phyloP scores from a whole-genome alignment of 768 basidiomycete genomes.

The Leccinum obscurum region DNA sequence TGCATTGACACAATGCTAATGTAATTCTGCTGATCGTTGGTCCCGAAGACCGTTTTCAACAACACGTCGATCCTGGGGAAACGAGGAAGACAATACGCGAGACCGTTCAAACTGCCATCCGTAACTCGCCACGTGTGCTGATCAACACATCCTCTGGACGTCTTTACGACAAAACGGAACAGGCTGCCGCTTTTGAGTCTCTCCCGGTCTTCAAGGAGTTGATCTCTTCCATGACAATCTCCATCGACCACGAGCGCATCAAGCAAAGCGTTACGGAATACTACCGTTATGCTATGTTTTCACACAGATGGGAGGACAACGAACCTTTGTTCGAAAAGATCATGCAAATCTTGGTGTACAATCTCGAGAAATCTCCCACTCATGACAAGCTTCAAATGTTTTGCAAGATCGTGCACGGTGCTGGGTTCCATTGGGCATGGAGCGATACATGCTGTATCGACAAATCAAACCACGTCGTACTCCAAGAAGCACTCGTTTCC shows the following conservation, averaged over 20 bases:
- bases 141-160: background rate
- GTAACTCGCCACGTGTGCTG: background rate
- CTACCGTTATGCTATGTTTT: background rate
- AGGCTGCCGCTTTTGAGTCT: background rate
- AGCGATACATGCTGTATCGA: background rate
- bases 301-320: background rate
- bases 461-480: background rate
- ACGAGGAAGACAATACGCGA: background rate
- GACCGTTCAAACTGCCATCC: background rate
- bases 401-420: background rate
- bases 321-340: background rate
- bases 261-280: background rate
- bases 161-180: background rate
- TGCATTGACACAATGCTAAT: background rate
- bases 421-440: background rate
- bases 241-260: background rate
- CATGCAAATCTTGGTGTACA: background rate
- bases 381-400: background rate
- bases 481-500: background rate
- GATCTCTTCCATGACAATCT: background rate
- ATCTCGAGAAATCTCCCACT: background rate
- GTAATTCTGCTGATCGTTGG: background rate
- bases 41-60: background rate
- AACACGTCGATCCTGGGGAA: background rate
- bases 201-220: background rate